These are phyloP conservation scores for Petunia axillaris DNA, from an alignment of 257 asterid genomes.

Conservation along the genomic window DNA sequence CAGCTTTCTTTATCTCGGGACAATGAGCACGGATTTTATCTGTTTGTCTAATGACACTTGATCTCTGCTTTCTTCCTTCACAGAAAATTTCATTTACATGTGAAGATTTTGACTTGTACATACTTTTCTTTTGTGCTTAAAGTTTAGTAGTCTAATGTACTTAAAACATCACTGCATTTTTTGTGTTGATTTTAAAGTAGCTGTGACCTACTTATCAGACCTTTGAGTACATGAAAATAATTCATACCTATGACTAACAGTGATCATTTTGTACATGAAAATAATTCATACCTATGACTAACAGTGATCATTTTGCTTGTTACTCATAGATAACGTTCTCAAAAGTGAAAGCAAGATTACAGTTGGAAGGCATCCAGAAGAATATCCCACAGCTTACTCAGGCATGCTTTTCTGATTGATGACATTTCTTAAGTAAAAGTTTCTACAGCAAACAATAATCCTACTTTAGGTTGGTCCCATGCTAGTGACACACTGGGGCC, in stretches of 20 bases:
- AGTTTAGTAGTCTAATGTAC: background rate
- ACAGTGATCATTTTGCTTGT: conserved; percentile 6
- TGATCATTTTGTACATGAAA: background rate
- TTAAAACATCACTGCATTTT: conserved; percentile 8
- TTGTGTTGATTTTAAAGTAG: background rate
- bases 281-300: background rate
- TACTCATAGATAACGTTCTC: conserved; percentile 65
- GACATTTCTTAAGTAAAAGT: conserved; percentile 26
- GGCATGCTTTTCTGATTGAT: conserved; percentile 50
- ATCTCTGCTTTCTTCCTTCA: conserved; percentile 3
- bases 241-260: background rate
- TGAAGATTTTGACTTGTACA: conserved; percentile 10
- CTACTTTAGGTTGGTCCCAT: conserved; percentile 79
- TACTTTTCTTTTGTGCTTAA: background rate
- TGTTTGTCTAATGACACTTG: conserved; percentile 9
- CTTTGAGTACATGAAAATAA: background rate
- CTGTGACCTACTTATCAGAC: conserved; percentile 6
- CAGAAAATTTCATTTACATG: background rate
- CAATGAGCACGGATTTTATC: background rate
- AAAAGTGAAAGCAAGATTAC: conserved; percentile 78
- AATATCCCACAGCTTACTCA: conserved; percentile 79
- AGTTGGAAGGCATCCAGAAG: conserved; percentile 58
- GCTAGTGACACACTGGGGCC: conserved; percentile 98
- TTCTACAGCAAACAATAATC: conserved; percentile 32
- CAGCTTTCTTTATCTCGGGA: background rate